These are phyloP conservation scores for apple (Malus domestica) DNA, from an alignment of 306 rosid species.

Conservation along the genomic window DNA sequence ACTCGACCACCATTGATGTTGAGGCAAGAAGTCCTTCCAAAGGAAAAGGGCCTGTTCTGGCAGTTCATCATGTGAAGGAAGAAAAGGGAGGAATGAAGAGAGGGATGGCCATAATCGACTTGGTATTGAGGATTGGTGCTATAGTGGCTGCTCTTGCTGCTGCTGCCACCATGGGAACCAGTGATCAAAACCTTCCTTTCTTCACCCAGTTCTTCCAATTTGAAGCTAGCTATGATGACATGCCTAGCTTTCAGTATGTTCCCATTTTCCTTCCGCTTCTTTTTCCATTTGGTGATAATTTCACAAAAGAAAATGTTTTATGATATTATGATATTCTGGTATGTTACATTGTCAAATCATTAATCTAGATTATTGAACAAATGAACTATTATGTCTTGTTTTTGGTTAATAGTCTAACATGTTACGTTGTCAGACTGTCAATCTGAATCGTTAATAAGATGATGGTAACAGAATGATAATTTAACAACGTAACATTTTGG, in stretches of 20 bases:
- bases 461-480: not conserved
- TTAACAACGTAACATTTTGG: not conserved
- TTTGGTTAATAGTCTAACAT: not conserved
- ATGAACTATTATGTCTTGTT: not conserved
- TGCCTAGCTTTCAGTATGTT: constrained; percentile 66
- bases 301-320: not conserved
- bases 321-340: no score
- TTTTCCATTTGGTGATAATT: not conserved
- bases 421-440: not conserved
- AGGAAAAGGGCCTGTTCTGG: constrained; percentile 34
- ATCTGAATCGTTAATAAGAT: not conserved
- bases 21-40: constrained; percentile 37
- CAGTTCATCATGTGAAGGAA: not conserved
- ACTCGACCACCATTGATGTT: constrained; percentile 45
- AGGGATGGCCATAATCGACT: constrained; percentile 61
- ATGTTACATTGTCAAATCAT: no score
- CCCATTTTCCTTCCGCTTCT: not conserved
- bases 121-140: constrained; percentile 71
- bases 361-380: no score
- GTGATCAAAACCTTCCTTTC: constrained; percentile 76
- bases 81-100: constrained; percentile 48
- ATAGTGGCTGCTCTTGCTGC: constrained; percentile 51
- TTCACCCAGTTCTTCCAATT: constrained; percentile 90
- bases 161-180: constrained; percentile 69
- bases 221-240: constrained; percentile 73